Percentiles rank a stretch among this genome's conserved stretches.
phyloP scores from a whole-genome alignment of 2,329 filamentous ascomycete species.

The Hymenoscyphus scutula region DNA sequence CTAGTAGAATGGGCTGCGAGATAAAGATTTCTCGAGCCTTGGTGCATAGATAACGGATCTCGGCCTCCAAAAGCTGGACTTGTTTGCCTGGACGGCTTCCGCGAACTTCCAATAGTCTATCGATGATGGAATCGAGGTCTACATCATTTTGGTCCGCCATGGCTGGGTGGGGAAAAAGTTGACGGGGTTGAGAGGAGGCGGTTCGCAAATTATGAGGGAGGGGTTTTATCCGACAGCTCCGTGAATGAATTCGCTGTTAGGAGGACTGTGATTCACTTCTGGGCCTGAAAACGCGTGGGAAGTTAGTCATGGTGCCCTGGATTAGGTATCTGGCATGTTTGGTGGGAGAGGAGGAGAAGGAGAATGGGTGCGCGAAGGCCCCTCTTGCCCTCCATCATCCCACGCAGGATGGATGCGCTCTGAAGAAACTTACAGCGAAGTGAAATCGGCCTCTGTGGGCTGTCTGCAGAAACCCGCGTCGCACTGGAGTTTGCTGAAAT shows the following conservation, averaged over 20 bases:
- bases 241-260: slow-evolving; percentile 28
- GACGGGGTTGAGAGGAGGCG: slow-evolving; percentile 31
- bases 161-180: slow-evolving; percentile 36
- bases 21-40: slow-evolving; percentile 99
- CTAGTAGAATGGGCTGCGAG: slow-evolving; percentile 94
- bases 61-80: slow-evolving; percentile 92
- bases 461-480: slow-evolving; percentile 33
- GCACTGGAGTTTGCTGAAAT: slow-evolving; percentile 15
- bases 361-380: slow-evolving; percentile 18
- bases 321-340: slow-evolving; percentile 18
- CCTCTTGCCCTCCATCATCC: not conserved
- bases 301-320: slow-evolving; percentile 25
- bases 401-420: not conserved
- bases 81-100: slow-evolving; percentile 98
- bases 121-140: slow-evolving; percentile 99
- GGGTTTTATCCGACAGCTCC: slow-evolving; percentile 15
- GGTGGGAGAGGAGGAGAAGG: slow-evolving; percentile 16
- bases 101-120: slow-evolving; percentile 93
- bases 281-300: slow-evolving; percentile 25
- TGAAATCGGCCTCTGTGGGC: slow-evolving; percentile 35
- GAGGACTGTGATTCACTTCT: slow-evolving; percentile 37
- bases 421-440: slow-evolving; percentile 33
- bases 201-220: slow-evolving; percentile 29
- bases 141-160: slow-evolving; percentile 85
- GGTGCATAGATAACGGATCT: slow-evolving; percentile 96